Evolutionary conservation across 305 asterid species (phyloP), one percentile per base, ranked within the genome.

Genomic region (Ruellia speciosa): DNA sequence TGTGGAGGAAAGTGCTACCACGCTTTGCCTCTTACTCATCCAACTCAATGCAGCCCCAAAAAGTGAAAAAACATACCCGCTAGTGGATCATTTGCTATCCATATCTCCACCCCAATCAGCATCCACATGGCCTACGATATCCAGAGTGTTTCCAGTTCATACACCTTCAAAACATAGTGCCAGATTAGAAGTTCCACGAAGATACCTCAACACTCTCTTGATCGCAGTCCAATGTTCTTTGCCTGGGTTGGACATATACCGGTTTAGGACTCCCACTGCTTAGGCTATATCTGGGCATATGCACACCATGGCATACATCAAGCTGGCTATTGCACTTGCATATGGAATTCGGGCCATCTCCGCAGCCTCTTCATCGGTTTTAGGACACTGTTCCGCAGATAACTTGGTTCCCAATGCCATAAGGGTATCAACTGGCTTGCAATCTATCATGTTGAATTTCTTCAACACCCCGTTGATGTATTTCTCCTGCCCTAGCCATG

Each of bases 401-500:
- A 43, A 45, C 35, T 63, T 53, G 47, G 58, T 28, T n/a, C 33
- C 70, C n/a, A 18, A 4, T 24, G 46, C 62, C 33, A 69, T 18
- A 6, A 57, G 58, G 0, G 56, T 35, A 14, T 57, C 20, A 11
- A 52, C n/a, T 17, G 41, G 20, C 18, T 57, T 63, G 12, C 20
- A 14, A 12, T 52, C 17, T 5, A 17, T 16, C 62, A 35, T 58
- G 12, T 46, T 57, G 54, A 58, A 58, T 14, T 52, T 19, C 9
- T 58, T 51, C 3, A 60, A 33, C 6, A 60, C 48, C 14, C 40
- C 3, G 15, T 56, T 28, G 14, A 19, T 60, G 15, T 28, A 52
- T 0, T 15, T 50, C 5, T 60, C 46, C 13, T 54, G 16, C 8
- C 45, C 28, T 13, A 54, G 15, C 59, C 59, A 54, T 16, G 34